These are phyloP conservation scores for Marsdenia floribunda DNA, from an alignment of 257 asterid species.

Conservation along the genomic window DNA sequence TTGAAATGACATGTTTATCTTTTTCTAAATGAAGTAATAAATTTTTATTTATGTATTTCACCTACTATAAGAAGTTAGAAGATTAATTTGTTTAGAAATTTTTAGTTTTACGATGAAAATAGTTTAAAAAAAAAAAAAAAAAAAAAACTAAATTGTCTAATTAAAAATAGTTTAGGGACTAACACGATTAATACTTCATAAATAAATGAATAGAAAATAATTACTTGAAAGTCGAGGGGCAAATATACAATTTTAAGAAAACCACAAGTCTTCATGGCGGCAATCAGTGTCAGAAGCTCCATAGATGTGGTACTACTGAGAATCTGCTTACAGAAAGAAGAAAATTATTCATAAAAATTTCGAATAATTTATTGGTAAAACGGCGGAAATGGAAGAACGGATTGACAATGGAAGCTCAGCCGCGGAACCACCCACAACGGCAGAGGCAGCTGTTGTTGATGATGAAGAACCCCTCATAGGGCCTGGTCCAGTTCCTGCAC, in stretches of 20 bases:
- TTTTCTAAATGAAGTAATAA: too few relatives aligned
- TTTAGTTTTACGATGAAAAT: too few relatives aligned
- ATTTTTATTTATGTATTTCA: too few relatives aligned
- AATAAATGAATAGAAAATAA: background rate
- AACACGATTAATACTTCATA: too few relatives aligned
- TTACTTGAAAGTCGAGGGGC: background rate
- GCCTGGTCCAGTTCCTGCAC: constrained; percentile 91
- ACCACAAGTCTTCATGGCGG: background rate
- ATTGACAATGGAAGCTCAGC: constrained; percentile 32
- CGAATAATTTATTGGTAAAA: background rate
- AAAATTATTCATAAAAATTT: background rate
- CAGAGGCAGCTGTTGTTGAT: constrained; percentile 15
- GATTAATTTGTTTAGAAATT: too few relatives aligned
- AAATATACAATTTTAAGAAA: background rate
- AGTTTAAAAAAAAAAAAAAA: too few relatives aligned
- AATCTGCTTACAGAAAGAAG: background rate
- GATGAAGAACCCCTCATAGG: constrained; percentile 59
- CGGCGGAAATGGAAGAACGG: constrained; percentile 38
- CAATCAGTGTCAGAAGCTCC: background rate
- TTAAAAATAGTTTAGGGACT: too few relatives aligned
- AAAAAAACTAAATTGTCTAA: too few relatives aligned
- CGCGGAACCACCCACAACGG: constrained; percentile 23
- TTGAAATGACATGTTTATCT: too few relatives aligned
- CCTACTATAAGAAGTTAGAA: too few relatives aligned
- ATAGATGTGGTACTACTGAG: background rate